phyloP scores from a whole-genome alignment of 2,329 filamentous ascomycete genomes.

The Raffaelea deltoideospora region DNA sequence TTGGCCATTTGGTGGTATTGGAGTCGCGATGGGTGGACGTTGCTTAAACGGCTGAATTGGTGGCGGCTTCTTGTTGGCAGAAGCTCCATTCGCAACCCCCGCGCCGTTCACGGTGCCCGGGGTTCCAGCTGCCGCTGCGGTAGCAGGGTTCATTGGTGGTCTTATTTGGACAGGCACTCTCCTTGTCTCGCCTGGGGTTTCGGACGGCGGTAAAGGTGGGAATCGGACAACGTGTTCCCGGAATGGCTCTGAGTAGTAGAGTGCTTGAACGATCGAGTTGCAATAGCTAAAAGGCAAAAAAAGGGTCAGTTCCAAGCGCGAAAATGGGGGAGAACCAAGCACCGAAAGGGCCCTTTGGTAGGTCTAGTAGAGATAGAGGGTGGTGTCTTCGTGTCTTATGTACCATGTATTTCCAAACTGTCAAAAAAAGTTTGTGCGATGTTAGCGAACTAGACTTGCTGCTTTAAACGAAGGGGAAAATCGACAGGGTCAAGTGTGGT shows the following conservation, averaged over 20 bases:
- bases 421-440: too few relatives aligned
- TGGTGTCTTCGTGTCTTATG: background rate
- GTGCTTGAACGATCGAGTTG: constrained; percentile 93
- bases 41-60: constrained; percentile 41
- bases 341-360: background rate
- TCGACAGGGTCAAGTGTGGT: too few relatives aligned
- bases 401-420: constrained; percentile 98
- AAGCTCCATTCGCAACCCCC: constrained; percentile 13
- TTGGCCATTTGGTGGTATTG: constrained; percentile 33
- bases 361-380: background rate
- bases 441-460: too few relatives aligned
- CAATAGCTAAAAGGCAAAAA: constrained; percentile 85
- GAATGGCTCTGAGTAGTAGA: constrained; percentile 91
- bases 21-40: constrained; percentile 36
- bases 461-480: too few relatives aligned
- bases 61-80: constrained; percentile 29
- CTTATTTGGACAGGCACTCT: constrained; percentile 48
- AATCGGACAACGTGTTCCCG: constrained; percentile 90
- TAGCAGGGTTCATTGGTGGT: constrained; percentile 32
- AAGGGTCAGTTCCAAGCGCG: too few relatives aligned
- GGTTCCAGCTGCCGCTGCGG: constrained; percentile 12
- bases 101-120: constrained; percentile 24
- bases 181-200: constrained; percentile 42
- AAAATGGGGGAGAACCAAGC: too few relatives aligned
- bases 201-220: constrained; percentile 54